Base-by-base conservation (phyloP, 306 rosid genomes). In the Calophaca sinica region DNA sequence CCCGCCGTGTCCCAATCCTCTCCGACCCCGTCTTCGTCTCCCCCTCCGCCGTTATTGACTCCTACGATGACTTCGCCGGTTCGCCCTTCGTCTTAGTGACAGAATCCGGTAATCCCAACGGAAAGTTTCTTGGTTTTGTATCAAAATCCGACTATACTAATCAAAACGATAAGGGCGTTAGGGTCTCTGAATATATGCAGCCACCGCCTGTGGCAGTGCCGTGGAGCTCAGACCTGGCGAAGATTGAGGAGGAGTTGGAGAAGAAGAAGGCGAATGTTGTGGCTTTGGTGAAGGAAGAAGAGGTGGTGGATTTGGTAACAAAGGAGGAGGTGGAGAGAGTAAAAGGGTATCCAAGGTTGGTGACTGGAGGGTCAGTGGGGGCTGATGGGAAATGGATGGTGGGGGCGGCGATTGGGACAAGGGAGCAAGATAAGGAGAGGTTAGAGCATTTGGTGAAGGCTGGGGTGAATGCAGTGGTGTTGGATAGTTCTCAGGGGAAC, bases 401-500 rank as follows among this genome's bases (percentile, higher is more conserved):
- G 0, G 99, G 97, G 49, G 99, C 99, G 3, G 80, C 99, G 0
- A 72, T 90, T 0, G 97, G 99, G 78, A 94, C 99, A 6, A 92
- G 96, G 89, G 90, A 86, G 66, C 62, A 79, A 42, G 97, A 90
- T 59, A 91, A 87, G 88, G 91, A 85, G 85, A 89, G 97, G 79
- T 54, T 94, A 82, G 84, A 91, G 82, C 86, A 77, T 60, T 79
- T 94, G 84, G 90, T 92, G 83, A 86, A 89, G 70, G 96, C 88
- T 58, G 97, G 96, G 33, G 77, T 89, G 70, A 90, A 94, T 69
- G 97, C 84, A 2, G 91, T 92, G 62, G 96, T 92, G 31, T 68
- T 94, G 73, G 99, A 94, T 81, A 94, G 99, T 42, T 92, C 99
- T 15, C 99, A 94, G 39, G 99, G 99, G 68, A 94, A 92, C 80